phyloP scores from a whole-genome alignment of 2,329 filamentous ascomycete species.

The Verticillium alfalfae region DNA sequence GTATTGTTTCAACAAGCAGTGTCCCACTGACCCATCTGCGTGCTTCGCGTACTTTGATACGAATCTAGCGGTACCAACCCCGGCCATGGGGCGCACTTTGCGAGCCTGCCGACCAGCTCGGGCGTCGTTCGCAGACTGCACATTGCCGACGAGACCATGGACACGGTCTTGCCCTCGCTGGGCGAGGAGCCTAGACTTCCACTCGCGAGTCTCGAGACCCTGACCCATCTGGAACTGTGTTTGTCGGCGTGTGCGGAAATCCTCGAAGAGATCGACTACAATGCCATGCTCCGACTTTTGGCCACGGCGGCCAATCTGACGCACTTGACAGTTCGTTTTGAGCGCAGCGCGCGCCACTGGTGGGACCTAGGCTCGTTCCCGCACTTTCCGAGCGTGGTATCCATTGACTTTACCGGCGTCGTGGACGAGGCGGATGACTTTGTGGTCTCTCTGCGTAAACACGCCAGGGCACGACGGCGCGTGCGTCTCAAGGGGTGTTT shows the following conservation, averaged over 20 bases:
- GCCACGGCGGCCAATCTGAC: background rate
- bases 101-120: background rate
- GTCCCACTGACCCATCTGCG: no score
- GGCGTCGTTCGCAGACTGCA: background rate
- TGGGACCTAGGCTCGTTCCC: background rate
- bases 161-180: background rate
- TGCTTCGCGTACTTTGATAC: no score
- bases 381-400: background rate
- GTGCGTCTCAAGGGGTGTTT: background rate
- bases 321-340: background rate
- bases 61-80: no score
- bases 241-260: background rate
- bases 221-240: background rate
- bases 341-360: background rate
- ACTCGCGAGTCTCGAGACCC: background rate
- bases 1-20: no score
- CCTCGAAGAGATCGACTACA: no score
- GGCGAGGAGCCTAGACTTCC: background rate
- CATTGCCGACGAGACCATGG: background rate
- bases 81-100: background rate
- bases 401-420: background rate
- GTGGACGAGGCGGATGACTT: background rate
- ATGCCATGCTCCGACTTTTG: background rate
- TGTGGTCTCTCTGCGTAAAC: background rate
- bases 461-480: background rate